Evolutionary conservation across 768 basidiomycete species (phyloP), one percentile per base, ranked within the genome.

Genomic region (Sporobolomyces pararoseus): DNA sequence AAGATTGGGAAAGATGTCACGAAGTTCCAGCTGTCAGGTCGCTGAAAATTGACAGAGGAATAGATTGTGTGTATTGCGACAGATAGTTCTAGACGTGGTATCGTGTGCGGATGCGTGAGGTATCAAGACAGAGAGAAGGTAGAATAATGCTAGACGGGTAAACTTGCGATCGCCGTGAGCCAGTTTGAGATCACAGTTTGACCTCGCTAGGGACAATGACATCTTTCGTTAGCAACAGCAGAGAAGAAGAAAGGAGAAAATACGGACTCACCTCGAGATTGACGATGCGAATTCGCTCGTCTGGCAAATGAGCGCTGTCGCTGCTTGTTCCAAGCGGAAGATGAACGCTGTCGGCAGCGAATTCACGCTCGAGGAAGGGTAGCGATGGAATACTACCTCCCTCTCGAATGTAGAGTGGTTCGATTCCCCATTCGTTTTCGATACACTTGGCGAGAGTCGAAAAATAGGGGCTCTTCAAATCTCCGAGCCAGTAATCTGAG

Each of bases 401-500:
- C 32, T 75, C 75, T 19, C 73, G 73, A 34, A 75, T 76, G 62
- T 64, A 71, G 25, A 77, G 65, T 6, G 95, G 95, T 68, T 87
- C 84, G 50, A 87, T 82, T 7, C 87, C 87, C 95, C 95, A 99
- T 75, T 94, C 91, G 52, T 89, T 87, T 57, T 84, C 82, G 0
- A 99, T 86, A 27, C 91, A 89, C 46, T 82, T 81, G 78, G 95
- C 91, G 59, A 99, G 83, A 0, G 89, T 87, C 72, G 86, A 85
- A 82, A 94, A 95, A 86, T 90, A 96, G 5, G 84, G 84, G 67
- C 88, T 88, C 63, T 90, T 85, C 47, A 95, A 84, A 63, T 89
- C 86, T 0, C 94, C 92, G 3, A 99, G 83, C 95, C 95, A 99
- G 94, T 94, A 98, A 75, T 93, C 88, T 0, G 91, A 92, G 3